Conservation (phyloP, 2,329 filamentous ascomycete genomes). For the Cordyceps cateniannulata region DNA sequence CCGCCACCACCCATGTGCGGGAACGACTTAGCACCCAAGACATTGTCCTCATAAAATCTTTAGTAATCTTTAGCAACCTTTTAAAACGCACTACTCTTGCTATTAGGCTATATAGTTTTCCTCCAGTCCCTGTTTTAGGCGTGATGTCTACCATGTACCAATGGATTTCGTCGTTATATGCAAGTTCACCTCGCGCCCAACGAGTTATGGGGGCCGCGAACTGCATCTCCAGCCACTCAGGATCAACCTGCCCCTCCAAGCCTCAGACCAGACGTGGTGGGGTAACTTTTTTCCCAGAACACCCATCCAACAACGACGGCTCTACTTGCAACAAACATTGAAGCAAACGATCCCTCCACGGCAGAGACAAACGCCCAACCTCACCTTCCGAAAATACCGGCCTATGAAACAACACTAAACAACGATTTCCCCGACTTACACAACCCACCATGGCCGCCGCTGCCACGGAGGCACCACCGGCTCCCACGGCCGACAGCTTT, state of each 20-base stretch:
- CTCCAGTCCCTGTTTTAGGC: too few species aligned
- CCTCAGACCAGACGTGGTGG: background rate
- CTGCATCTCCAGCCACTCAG: background rate
- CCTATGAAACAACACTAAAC: background rate
- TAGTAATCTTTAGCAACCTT: too few species aligned
- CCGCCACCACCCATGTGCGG: too few species aligned
- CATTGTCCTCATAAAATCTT: too few species aligned
- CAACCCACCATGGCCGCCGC: constrained; percentile 3
- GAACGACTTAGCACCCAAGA: too few species aligned
- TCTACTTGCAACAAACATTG: background rate
- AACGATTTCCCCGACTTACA: background rate
- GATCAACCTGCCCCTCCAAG: background rate
- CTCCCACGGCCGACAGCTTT: constrained; percentile 25
- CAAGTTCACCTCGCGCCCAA: too few species aligned
- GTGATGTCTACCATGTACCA: too few species aligned
- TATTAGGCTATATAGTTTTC: too few species aligned
- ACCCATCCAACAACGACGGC: background rate
- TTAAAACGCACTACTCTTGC: too few species aligned
- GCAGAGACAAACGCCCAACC: background rate
- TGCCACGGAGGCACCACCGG: background rate
- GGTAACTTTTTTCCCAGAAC: background rate
- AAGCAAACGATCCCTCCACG: background rate
- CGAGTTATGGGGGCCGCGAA: too few species aligned
- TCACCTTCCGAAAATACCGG: background rate
- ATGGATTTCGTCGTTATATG: too few species aligned